Percentiles rank a stretch among this genome's conserved stretches.
These are phyloP conservation scores for Trametes cinnabarina DNA, from an alignment of 768 basidiomycete species.

Conservation along the genomic window DNA sequence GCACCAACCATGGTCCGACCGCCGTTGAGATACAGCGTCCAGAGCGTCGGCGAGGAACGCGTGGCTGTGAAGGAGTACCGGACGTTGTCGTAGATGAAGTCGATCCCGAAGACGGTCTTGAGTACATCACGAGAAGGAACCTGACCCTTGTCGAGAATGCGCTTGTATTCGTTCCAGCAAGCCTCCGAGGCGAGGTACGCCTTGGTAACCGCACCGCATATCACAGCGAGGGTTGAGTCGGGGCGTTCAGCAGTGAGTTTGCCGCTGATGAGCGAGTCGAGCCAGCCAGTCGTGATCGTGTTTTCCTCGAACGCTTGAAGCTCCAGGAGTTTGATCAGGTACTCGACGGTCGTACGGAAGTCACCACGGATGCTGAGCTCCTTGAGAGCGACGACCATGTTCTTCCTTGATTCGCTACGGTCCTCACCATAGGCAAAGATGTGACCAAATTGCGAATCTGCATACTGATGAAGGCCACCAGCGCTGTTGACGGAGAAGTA, in stretches of 20 bases:
- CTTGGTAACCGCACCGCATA: constrained; percentile 95
- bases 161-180: constrained; percentile 91
- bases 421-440: constrained; percentile 99
- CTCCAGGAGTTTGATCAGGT: constrained; percentile 96
- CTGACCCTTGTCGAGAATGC: constrained; percentile 96
- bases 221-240: constrained; percentile 86
- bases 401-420: constrained; percentile 91
- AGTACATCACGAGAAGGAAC: constrained; percentile 92
- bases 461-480: constrained; percentile 97
- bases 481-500: constrained; percentile 97
- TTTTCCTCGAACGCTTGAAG: constrained; percentile 96
- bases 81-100: constrained; percentile 95
- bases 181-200: constrained; percentile 87
- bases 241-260: constrained; percentile 97
- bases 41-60: constrained; percentile 81
- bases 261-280: constrained; percentile 95
- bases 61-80: constrained; percentile 96
- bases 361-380: constrained; percentile 98
- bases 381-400: constrained; percentile 99
- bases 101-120: constrained; percentile 94
- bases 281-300: constrained; percentile 97
- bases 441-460: constrained; percentile 98
- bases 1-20: constrained; percentile 90
- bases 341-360: constrained; percentile 98
- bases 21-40: constrained; percentile 97